Percentiles rank a stretch among this genome's conserved stretches.
phyloP scores from a whole-genome alignment of 1,284 basidiomycete species.

The Fomes fomentarius region DNA sequence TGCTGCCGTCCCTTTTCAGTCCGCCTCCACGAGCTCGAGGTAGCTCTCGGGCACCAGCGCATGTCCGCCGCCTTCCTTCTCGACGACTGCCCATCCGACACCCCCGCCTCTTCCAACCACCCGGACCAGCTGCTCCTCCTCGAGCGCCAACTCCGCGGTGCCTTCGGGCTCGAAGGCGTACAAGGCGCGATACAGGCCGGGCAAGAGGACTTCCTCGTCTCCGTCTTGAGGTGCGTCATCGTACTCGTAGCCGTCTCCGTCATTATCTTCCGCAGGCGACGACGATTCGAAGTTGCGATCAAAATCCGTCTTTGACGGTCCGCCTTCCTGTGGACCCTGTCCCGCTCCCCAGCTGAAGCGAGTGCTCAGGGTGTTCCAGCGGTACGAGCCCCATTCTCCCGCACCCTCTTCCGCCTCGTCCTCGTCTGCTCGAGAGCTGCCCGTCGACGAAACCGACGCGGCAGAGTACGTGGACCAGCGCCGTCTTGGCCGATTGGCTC shows the following conservation, averaged over 20 bases:
- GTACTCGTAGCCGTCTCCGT: conserved; percentile 31
- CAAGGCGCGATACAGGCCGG: conserved; percentile 72
- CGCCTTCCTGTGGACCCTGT: conserved; percentile 22
- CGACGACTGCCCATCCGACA: conserved; percentile 76
- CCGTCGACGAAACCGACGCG: conserved; percentile 31
- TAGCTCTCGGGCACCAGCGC: conserved; percentile 74
- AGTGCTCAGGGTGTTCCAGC: conserved; percentile 45
- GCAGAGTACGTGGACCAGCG: conserved; percentile 35
- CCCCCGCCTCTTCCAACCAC: conserved; percentile 74
- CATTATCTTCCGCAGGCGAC: conserved; percentile 32
- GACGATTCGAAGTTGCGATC: conserved; percentile 49
- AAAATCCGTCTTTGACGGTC: conserved; percentile 48
- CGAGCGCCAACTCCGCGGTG: conserved; percentile 73
- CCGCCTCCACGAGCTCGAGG: conserved; percentile 50
- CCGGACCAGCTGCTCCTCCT: conserved; percentile 69
- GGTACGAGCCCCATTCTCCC: conserved; percentile 46
- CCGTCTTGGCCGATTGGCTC: conserved; percentile 47
- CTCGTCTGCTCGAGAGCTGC: conserved; percentile 22
- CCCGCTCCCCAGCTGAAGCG: conserved; percentile 35
- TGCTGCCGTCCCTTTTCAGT: conserved; percentile 9
- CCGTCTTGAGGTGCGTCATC: conserved; percentile 28
- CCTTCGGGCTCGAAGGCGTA: conserved; percentile 76
- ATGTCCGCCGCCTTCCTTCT: conserved; percentile 46
- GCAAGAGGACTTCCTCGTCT: conserved; percentile 50
- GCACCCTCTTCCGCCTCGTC: conserved; percentile 31